phyloP scores from a whole-genome alignment of 345 rosid species.

The Salix koriyanagi region DNA sequence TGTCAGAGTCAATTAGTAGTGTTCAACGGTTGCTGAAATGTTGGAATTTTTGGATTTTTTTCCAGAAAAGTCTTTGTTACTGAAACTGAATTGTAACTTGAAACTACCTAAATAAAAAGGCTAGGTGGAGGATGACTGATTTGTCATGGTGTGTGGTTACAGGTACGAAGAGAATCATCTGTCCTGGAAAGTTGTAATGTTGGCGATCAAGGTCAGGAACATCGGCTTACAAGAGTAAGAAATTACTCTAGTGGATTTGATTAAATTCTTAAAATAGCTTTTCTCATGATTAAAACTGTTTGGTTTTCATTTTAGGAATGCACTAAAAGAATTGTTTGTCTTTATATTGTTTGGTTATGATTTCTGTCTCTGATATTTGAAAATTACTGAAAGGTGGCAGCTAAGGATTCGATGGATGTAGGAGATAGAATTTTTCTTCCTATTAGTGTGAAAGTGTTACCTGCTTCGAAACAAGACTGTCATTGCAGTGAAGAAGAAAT shows the following conservation, averaged over 20 bases:
- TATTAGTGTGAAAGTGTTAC: conserved; percentile 36
- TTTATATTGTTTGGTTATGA: background rate
- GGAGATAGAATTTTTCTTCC: conserved; percentile 87
- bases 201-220: conserved; percentile 33
- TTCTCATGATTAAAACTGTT: background rate
- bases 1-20: too few species aligned
- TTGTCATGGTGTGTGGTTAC: conserved; percentile 3
- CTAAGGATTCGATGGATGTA: conserved; percentile 59
- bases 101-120: background rate
- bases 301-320: too few species aligned
- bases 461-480: conserved; percentile 38
- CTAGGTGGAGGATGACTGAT: background rate
- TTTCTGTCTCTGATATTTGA: conserved; percentile 24
- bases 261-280: background rate
- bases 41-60: background rate
- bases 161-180: conserved; percentile 66
- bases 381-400: conserved; percentile 58
- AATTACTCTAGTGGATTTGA: background rate
- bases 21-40: background rate
- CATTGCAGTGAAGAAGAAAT: conserved; percentile 56
- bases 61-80: too few species aligned
- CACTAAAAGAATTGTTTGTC: too few species aligned
- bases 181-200: conserved; percentile 16
- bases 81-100: background rate
- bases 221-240: conserved; percentile 58